Evolutionary conservation across 768 basidiomycete species (phyloP).

Genomic region (Antrodiella citrinella): DNA sequence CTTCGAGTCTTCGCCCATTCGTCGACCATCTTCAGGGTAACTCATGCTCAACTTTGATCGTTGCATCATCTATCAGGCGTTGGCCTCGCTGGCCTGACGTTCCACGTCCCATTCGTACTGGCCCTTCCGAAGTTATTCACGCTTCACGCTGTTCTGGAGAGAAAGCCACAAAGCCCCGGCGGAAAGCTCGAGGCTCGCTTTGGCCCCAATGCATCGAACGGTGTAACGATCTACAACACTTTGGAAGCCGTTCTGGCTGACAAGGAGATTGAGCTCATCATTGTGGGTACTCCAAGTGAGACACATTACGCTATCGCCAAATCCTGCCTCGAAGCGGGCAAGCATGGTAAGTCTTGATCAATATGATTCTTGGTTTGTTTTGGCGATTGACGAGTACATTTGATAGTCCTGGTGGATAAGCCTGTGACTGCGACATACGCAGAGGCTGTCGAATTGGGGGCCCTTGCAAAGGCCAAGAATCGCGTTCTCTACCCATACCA

Average conservation of each 20-base stretch:
- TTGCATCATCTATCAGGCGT: no score
- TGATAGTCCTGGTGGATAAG: conserved; percentile 72
- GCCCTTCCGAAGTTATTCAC: conserved; percentile 63
- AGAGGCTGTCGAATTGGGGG: conserved; percentile 53
- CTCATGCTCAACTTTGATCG: neutral
- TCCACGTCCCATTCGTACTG: conserved; percentile 75
- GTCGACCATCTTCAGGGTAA: neutral
- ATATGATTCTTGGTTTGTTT: no score
- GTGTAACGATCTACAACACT: conserved; percentile 44
- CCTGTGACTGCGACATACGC: conserved; percentile 56
- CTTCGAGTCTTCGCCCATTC: neutral
- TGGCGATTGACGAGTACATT: no score
- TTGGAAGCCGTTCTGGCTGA: conserved; percentile 57
- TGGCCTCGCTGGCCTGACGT: conserved; percentile 68
- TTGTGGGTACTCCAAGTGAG: conserved; percentile 65
- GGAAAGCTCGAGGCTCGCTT: conserved; percentile 64
- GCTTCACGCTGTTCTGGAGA: conserved; percentile 68
- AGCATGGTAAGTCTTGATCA: conserved; percentile 46
- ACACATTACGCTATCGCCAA: conserved; percentile 69
- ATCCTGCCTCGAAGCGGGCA: conserved; percentile 56
- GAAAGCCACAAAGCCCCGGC: conserved; percentile 51
- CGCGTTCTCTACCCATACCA: conserved; percentile 66
- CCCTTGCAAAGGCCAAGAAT: conserved; percentile 48
- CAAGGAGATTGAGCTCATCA: conserved; percentile 55
- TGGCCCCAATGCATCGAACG: conserved; percentile 36